Percentiles rank a stretch among this genome's conserved stretches.
Evolutionary conservation across 768 basidiomycete species (phyloP).

Genomic region (Phanerochaete carnosa): DNA sequence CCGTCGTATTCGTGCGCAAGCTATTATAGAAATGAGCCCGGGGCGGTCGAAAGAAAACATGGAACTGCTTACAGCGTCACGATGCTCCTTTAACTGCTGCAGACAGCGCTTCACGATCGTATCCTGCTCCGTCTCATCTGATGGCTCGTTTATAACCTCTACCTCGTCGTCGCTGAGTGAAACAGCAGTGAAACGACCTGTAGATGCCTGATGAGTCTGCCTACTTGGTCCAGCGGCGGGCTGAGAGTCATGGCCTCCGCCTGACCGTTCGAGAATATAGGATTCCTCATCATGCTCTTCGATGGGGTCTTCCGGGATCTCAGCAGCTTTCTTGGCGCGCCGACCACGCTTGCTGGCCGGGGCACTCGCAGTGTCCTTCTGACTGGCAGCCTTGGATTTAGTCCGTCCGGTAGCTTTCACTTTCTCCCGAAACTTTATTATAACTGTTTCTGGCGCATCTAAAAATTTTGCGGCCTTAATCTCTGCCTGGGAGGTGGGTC

Average conservation of each 20-base stretch:
- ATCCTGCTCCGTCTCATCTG: neutral
- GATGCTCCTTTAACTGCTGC: neutral
- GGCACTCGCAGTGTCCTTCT: neutral
- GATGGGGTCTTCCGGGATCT: slow-evolving; percentile 7
- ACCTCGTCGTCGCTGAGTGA: neutral
- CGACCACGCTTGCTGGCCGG: neutral
- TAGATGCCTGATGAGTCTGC: neutral
- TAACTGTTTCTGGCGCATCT: neutral
- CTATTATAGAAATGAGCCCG: neutral
- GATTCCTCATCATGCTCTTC: neutral
- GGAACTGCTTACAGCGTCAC: neutral
- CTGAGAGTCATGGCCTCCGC: neutral
- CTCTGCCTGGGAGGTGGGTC: neutral
- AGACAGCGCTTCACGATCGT: neutral
- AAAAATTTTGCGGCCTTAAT: neutral
- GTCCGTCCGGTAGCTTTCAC: neutral
- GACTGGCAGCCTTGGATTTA: neutral
- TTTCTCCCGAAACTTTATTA: neutral
- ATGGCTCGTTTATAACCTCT: neutral
- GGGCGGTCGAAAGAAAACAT: neutral
- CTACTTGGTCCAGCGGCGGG: neutral
- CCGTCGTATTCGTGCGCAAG: neutral
- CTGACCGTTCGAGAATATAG: no score
- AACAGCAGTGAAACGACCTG: neutral
- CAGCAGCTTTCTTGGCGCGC: neutral